Evolutionary conservation across 2,329 filamentous ascomycete genomes (phyloP), one percentile per base, ranked within the genome.

Genomic region (Paecilomyces dactylethromorphus): DNA sequence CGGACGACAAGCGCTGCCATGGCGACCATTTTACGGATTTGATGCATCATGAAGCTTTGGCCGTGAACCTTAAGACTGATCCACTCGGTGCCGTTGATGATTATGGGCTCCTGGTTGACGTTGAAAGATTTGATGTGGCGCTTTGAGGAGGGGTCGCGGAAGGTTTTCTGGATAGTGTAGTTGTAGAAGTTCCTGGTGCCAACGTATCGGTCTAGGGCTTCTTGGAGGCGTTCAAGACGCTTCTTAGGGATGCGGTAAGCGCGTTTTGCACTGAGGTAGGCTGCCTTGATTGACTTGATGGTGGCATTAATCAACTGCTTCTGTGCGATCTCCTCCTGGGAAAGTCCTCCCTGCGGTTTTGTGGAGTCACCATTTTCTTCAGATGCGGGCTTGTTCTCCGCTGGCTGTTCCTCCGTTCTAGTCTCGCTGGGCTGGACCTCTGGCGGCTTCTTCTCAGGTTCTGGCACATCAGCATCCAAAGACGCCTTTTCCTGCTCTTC

Each of bases 21-120:
- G 58, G 90, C 91, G 15, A 99, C 91, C 94, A 99, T 97, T 78
- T 97, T 99, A 69, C 94, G 88, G 75, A 99, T 99, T 78, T 99
- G 94, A 76, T 99, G 94, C 94, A 99, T 99, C 94, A 99, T 99
- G 82, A 99, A 99, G 70, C 89, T 93, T 76, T 99, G 94, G 0
- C 94, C 94, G 75, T 99, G 94, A 24, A 99, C 92, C 73, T 96
- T 96, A 65, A 97, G 81, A 51, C 89, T 94, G 3, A 99, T 81
- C 94, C 94, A 99, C 79, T 99, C 90, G 1, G 92, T 97, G 70
- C 93, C 87, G 73, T 91, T 86, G 74, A 96, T 95, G 69, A 92
- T 85, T 68, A 96, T 88, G 0, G 92, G 91, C 56, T 84, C 79
- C 2, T 80, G 78, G 72, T 91, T 89, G 59, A 91, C 88, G 39